A percentile compares a stretch with the other conserved stretches of the same genome.
Conservation (phyloP, 1,139 yeast species). For the Yamadazyma buinensis region DNA sequence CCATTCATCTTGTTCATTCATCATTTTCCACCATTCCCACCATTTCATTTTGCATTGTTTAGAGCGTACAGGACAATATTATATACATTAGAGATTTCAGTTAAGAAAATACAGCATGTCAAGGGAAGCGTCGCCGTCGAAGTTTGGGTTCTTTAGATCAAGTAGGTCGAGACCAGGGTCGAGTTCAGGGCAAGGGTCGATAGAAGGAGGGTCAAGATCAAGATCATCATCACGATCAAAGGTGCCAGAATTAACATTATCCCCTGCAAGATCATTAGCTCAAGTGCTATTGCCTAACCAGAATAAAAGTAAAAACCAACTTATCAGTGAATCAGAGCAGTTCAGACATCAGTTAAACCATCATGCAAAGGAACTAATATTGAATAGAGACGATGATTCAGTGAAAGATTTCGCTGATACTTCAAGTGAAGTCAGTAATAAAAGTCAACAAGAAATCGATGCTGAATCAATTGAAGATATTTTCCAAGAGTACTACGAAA, state of each 20-base stretch:
- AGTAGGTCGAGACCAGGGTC: no score
- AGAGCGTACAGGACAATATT: no score
- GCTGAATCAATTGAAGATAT: conserved; percentile 33
- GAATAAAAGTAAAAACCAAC: background rate
- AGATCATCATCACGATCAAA: background rate
- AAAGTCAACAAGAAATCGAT: conserved; percentile 16
- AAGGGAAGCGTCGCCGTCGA: no score
- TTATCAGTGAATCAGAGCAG: background rate
- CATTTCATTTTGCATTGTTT: no score
- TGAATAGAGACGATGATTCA: background rate
- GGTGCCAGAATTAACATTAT: background rate
- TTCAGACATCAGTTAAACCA: background rate
- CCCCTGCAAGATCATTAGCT: conserved; percentile 1
- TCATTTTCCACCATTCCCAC: no score
- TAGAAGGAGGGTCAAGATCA: no score
- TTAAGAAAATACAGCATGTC: no score
- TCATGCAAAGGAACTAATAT: background rate
- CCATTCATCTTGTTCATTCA: no score
- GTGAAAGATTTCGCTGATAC: conserved; percentile 41
- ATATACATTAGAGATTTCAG: no score
- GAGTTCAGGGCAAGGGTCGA: no score
- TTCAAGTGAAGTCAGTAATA: conserved; percentile 20
- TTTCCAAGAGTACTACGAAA: conserved; percentile 26
- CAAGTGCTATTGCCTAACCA: conserved; percentile 4
- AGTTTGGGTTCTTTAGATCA: no score